Evolutionary conservation across 345 rosid genomes (phyloP).

Genomic region (Lumnitzera littorea): DNA sequence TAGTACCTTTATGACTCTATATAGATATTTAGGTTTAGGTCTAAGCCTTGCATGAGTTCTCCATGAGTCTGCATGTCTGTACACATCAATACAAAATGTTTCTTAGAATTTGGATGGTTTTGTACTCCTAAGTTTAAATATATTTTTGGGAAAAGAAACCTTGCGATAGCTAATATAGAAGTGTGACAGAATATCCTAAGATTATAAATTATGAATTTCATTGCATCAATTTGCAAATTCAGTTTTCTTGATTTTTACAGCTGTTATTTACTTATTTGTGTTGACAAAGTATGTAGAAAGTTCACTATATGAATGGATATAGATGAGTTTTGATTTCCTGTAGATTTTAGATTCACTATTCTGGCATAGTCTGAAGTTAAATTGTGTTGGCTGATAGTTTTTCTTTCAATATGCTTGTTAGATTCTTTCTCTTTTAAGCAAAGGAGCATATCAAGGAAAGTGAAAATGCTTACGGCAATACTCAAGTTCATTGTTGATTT

Average conservation of each 20-base stretch:
- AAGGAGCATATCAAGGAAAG: constrained; percentile 29
- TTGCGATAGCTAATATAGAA: not conserved
- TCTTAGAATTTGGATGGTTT: too few relatives aligned
- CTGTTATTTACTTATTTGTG: not conserved
- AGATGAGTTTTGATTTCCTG: too few relatives aligned
- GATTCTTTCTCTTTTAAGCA: constrained; percentile 30
- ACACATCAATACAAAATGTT: too few relatives aligned
- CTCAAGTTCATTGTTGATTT: constrained; percentile 71
- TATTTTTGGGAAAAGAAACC: not conserved
- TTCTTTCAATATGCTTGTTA: constrained; percentile 17
- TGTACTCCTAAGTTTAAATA: not conserved
- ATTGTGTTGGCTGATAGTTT: not conserved
- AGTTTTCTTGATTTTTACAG: not conserved
- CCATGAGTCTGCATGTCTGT: too few relatives aligned
- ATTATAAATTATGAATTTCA: too few relatives aligned
- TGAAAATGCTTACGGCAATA: constrained; percentile 52
- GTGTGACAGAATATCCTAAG: not conserved
- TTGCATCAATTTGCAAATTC: too few relatives aligned
- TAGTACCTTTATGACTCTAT: too few relatives aligned
- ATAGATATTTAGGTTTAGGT: too few relatives aligned
- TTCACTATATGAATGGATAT: too few relatives aligned
- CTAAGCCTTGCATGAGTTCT: too few relatives aligned
- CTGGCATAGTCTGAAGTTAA: not conserved
- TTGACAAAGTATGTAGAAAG: too few relatives aligned
- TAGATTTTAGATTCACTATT: too few relatives aligned